phyloP scores from a whole-genome alignment of 176 grass and related monocot species.

The Otatea glauca region DNA sequence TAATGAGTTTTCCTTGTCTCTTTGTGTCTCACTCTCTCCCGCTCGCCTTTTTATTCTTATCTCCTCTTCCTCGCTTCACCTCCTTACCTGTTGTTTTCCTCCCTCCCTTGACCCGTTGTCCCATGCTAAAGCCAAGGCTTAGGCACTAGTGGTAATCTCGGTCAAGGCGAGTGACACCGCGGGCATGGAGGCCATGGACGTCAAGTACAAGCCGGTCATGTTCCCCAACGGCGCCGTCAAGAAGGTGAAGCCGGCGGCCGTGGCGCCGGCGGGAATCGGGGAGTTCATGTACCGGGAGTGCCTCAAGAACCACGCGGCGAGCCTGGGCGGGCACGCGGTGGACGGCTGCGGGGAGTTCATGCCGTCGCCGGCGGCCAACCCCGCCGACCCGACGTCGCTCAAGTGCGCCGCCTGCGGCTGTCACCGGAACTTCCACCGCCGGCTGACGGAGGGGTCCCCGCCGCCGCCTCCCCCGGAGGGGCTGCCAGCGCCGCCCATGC shows the following conservation, averaged over 20 bases:
- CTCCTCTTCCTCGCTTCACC: slow-evolving; percentile 43
- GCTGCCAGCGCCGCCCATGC: slow-evolving; percentile 21
- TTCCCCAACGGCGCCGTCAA: slow-evolving; percentile 88
- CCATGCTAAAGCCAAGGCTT: slow-evolving; percentile 18
- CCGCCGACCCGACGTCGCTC: slow-evolving; percentile 64
- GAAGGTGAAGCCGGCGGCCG: slow-evolving; percentile 54
- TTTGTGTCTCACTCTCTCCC: background rate
- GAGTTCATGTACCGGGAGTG: slow-evolving; percentile 81
- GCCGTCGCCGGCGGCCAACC: slow-evolving; percentile 57
- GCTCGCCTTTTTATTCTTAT: slow-evolving; percentile 50
- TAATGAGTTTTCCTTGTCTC: slow-evolving; percentile 2
- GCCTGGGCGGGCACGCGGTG: slow-evolving; percentile 78
- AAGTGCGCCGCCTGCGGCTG: slow-evolving; percentile 91
- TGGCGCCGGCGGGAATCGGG: background rate
- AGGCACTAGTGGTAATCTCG: slow-evolving; percentile 42
- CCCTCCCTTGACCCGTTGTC: slow-evolving; percentile 37
- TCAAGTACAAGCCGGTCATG: slow-evolving; percentile 53
- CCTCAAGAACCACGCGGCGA: slow-evolving; percentile 96
- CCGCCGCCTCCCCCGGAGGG: slow-evolving; percentile 18
- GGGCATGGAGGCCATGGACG: slow-evolving; percentile 56
- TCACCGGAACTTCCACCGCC: slow-evolving; percentile 99
- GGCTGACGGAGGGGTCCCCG: slow-evolving; percentile 38
- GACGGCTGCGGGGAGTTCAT: slow-evolving; percentile 97
- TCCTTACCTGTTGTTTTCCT: slow-evolving; percentile 52
- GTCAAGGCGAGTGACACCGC: slow-evolving; percentile 29